Percentiles rank a stretch among this genome's conserved stretches.
Conservation (phyloP, 2,329 filamentous ascomycete genomes). For the Pleochaeta shiraiana region DNA sequence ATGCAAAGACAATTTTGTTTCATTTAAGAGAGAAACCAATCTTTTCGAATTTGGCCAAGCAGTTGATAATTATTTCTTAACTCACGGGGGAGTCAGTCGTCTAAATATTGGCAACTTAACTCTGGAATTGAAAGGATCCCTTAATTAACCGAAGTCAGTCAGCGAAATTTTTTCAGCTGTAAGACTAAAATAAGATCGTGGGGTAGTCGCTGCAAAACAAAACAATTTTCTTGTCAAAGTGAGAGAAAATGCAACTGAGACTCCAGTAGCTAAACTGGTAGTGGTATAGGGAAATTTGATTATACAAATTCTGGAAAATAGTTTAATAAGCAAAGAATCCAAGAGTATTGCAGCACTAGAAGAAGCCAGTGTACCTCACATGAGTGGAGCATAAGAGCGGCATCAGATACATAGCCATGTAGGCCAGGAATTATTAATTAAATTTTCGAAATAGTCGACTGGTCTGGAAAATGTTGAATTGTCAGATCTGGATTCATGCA, state of each 20-base stretch:
- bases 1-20: neutral
- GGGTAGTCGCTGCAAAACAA: neutral
- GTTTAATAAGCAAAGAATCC: neutral
- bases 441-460: too few relatives aligned
- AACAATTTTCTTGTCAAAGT: neutral
- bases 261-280: neutral
- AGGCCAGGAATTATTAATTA: too few relatives aligned
- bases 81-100: neutral
- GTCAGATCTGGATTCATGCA: neutral
- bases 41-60: neutral
- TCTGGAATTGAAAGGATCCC: neutral
- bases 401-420: too few relatives aligned
- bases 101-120: neutral
- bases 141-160: neutral
- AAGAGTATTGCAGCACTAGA: neutral
- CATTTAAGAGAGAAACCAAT: neutral
- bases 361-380: neutral
- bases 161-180: neutral
- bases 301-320: neutral
- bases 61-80: neutral
- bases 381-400: too few relatives aligned
- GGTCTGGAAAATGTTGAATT: neutral
- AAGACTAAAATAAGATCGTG: neutral
- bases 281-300: neutral
- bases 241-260: too few relatives aligned